Conservation (phyloP, 1,139 yeast species). For the Sugiyamaella pinicola region DNA sequence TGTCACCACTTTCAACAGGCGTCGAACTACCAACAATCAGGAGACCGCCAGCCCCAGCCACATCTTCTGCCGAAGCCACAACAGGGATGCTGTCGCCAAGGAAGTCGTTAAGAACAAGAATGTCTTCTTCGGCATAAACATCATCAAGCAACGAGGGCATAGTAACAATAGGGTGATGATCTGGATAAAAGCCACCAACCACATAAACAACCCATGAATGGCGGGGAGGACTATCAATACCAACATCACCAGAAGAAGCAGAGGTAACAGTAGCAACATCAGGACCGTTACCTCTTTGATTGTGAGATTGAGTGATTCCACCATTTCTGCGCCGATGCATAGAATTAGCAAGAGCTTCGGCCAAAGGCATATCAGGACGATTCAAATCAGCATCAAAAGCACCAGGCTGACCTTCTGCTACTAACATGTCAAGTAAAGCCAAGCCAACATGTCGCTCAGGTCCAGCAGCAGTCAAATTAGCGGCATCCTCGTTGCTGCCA, state of each 20-base stretch:
- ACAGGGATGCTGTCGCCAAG: constrained; percentile 52
- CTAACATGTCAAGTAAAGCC: constrained; percentile 30
- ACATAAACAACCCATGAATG: constrained; percentile 56
- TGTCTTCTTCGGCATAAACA: constrained; percentile 53
- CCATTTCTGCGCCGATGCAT: background rate
- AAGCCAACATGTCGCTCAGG: constrained; percentile 19
- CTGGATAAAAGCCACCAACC: constrained; percentile 52
- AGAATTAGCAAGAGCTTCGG: background rate
- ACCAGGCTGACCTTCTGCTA: background rate
- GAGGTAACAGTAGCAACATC: background rate
- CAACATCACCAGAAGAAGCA: background rate
- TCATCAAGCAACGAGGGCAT: constrained; percentile 53
- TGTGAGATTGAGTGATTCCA: too few species aligned
- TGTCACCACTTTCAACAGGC: constrained; percentile 33
- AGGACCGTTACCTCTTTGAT: background rate
- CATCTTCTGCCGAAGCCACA: constrained; percentile 47
- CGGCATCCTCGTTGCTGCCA: constrained; percentile 31
- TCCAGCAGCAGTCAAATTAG: constrained; percentile 19
- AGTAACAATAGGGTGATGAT: constrained; percentile 50
- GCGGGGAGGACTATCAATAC: constrained; percentile 24
- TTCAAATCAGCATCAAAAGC: background rate
- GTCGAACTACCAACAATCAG: constrained; percentile 28
- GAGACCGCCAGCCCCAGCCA: constrained; percentile 47
- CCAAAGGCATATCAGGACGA: background rate
- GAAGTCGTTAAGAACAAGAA: constrained; percentile 48